Base-by-base conservation (phyloP, 352 stramenopile genomes). In the Peronospora belbahrii region DNA sequence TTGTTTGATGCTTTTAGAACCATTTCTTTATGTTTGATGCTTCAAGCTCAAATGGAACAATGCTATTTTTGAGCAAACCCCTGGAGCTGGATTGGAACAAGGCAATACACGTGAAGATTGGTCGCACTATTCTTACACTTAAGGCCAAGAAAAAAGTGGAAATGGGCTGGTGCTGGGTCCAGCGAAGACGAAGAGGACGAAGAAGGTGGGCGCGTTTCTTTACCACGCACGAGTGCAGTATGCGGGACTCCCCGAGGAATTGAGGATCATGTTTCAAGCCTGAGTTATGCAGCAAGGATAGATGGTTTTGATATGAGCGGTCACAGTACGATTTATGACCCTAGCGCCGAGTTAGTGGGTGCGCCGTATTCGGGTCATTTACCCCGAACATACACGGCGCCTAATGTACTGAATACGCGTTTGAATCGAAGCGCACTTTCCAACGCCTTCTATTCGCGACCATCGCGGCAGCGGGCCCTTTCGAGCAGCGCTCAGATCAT, bases 101-200 rank as follows among this genome's bases (percentile, higher is more conserved):
- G 52, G 68, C 71, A 0, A 69, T 85, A 33, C 77, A 89, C 48
- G 80, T 91, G 20, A 91, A 91, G 42, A 91, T 91, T 18, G 80
- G 80, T 5, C 77, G 80, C 47, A 91, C 80, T 19, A 89, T 91
- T 31, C 53, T 91, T 20, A 89, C 80, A 11, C 65, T 91, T 19
- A 88, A 85, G 44, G 79, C 80, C 2, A 91, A 91, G 59, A 88
- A 88, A 48, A 74, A 78, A 13, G n/a, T 89, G 77, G 77, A 83
- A 84, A 65, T 91, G 77, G 77, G 66, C 61, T 7, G 71, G 72
- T 4, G 35, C 48, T 6, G 56, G 54, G 18, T 67, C 68, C 11
- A 52, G 59, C 28, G 67, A 61, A 6, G 64, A 74, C n/a, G 61
- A 70, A 24, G 56, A 67, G 6, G 57, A 61, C 1, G 64, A 66